These are phyloP conservation scores for Apiotrichum sp. DNA, from an alignment of 1,284 basidiomycete species.

Conservation along the genomic window DNA sequence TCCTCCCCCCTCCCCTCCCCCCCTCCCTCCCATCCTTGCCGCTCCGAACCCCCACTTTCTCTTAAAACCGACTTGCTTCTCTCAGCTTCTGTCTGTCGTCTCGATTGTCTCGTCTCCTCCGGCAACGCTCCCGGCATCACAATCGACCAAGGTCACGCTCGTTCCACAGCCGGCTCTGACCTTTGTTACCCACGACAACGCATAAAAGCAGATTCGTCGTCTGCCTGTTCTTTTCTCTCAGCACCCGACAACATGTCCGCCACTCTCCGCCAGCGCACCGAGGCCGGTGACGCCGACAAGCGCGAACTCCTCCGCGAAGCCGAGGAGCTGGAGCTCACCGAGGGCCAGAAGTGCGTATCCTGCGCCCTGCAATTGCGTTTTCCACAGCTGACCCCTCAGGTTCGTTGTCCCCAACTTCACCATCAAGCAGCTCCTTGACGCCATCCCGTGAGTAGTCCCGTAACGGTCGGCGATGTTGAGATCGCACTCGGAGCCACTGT, in stretches of 20 bases:
- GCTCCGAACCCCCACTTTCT: not conserved
- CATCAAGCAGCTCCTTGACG: slow-evolving; percentile 59
- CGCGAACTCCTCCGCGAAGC: slow-evolving; percentile 38
- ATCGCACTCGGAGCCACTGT: too few relatives aligned
- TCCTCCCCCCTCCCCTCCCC: not conserved
- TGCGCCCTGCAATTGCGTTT: too few relatives aligned
- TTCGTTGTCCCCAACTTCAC: slow-evolving; percentile 47
- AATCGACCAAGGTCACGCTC: not conserved
- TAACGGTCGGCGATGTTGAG: too few relatives aligned
- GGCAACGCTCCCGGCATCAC: too few relatives aligned
- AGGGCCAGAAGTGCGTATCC: slow-evolving; percentile 39
- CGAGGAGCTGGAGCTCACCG: slow-evolving; percentile 40
- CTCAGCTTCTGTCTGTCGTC: not conserved
- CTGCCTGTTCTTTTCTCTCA: not conserved
- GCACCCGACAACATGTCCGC: slow-evolving; percentile 27
- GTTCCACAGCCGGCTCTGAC: not conserved
- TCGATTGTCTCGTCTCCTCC: not conserved
- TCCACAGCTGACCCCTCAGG: slow-evolving; percentile 13
- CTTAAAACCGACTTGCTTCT: not conserved
- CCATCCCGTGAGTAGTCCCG: slow-evolving; percentile 64
- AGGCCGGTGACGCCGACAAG: slow-evolving; percentile 38
- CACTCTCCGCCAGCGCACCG: slow-evolving; percentile 38
- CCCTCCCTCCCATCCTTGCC: not conserved
- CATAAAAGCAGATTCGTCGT: not conserved
- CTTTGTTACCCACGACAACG: not conserved